Conservation (phyloP, 1,139 yeast species). For the Debaryomycetaceae sp. region DNA sequence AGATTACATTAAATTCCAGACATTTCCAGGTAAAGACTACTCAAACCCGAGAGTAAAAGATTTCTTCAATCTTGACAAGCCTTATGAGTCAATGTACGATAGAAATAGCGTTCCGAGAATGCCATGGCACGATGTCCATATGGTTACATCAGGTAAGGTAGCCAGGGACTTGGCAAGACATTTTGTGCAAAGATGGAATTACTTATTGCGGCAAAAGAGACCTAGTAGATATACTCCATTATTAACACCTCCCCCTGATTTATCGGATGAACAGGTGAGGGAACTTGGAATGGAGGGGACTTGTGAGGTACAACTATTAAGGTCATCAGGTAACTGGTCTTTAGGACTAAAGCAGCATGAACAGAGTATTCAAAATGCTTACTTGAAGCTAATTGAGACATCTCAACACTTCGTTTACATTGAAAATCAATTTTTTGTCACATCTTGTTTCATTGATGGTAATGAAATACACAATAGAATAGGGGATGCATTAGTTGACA, state of each 20-base stretch:
- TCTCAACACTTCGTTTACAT: conserved; percentile 92
- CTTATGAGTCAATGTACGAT: conserved; percentile 91
- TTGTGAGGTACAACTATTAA: conserved; percentile 83
- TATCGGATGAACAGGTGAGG: conserved; percentile 66
- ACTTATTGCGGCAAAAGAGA: conserved; percentile 82
- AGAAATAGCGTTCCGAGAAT: conserved; percentile 79
- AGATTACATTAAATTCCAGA: conserved; percentile 52
- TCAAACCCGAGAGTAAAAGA: conserved; percentile 94
- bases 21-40: conserved; percentile 96
- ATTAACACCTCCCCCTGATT: conserved; percentile 88
- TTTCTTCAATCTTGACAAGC: conserved; percentile 74
- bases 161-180: conserved; percentile 93
- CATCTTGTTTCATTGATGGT: conserved; percentile 85
- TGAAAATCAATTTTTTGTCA: conserved; percentile 91
- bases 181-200: conserved; percentile 98
- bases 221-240: conserved; percentile 94
- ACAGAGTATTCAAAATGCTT: conserved; percentile 89
- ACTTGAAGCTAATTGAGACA: conserved; percentile 82
- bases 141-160: conserved; percentile 93
- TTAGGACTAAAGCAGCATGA: conserved; percentile 83
- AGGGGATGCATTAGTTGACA: conserved; percentile 94
- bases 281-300: conserved; percentile 71
- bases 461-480: conserved; percentile 81
- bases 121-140: conserved; percentile 99
- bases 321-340: conserved; percentile 94